Base-by-base conservation (phyloP, 2,329 filamentous ascomycete species). In the Aureobasidium mangrovei region DNA sequence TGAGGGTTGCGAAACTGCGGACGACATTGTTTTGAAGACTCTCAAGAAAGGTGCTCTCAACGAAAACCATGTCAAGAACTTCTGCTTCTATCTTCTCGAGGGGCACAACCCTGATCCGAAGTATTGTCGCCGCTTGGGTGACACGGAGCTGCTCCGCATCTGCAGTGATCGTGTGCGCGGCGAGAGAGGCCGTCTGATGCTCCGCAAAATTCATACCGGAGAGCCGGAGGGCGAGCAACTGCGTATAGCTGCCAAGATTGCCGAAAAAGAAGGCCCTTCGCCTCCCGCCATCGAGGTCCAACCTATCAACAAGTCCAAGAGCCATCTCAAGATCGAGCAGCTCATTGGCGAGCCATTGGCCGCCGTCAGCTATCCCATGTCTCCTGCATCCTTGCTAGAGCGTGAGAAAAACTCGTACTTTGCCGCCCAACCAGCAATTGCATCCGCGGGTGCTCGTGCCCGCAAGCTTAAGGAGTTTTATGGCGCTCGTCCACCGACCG, bases 21-120 rank as follows among this genome's bases (percentile, higher is more conserved):
- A 96, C 64, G 90, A 97, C 61, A 88, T 97, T 51, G 91, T 96
- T 76, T 80, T 90, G 43, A 86, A 88, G 57, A 95, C 93, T 0
- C 73, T 97, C 42, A 83, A 86, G 61, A 97, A 97, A 69, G 88
- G 95, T 59, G 83, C 84, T 39, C 78, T 95, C 31, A 87, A 90
- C 26, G 90, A 95, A 65, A 88, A 91, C 59, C 90, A 96, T 64
- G 87, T 93, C 67, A 83, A 90, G 63, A 95, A 94, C 65, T 97
- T 95, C 72, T 96, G 91, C 74, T 97, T 98, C 73, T 97, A 93
- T 76, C 85, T 95, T 1, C 77, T 97, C 56, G 85, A 88, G 60
- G 91, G 91, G 48, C 75, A 89, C 38, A 89, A 96, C 45, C 84
- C 91, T 1, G 85, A 93, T 61, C 85, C 89, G 31, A 80, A 79